These are phyloP conservation scores for Eucalyptus curtisii DNA, from an alignment of 345 rosid genomes.

Conservation along the genomic window DNA sequence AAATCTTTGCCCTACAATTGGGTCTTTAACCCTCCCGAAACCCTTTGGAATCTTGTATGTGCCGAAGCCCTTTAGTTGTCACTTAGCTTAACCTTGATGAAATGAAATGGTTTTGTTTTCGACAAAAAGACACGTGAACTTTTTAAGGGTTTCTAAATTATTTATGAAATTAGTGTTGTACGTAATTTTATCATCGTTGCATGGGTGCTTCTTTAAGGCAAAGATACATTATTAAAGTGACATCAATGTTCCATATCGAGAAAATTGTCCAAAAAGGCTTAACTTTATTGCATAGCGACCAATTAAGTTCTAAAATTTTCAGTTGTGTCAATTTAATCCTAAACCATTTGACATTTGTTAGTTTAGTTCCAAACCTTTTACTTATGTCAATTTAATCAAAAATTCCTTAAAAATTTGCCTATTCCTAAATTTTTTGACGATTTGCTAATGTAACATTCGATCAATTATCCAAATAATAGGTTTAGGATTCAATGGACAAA, in stretches of 20 bases:
- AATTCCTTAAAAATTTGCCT: not conserved
- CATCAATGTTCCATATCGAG: too few species aligned
- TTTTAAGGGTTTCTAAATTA: not conserved
- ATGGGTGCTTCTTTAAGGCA: not conserved
- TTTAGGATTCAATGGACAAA: too few species aligned
- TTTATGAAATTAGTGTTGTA: not conserved
- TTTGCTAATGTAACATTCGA: fast-evolving
- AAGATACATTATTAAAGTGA: too few species aligned
- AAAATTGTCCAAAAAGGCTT: too few species aligned
- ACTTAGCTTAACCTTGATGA: not conserved
- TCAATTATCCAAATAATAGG: not conserved
- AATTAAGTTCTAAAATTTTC: not conserved
- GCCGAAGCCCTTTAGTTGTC: not conserved
- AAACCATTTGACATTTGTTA: too few species aligned
- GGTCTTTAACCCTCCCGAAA: not conserved
- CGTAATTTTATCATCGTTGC: not conserved
- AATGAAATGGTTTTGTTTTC: not conserved
- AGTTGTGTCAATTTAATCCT: too few species aligned
- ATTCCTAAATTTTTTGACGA: not conserved
- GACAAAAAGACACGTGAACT: not conserved
- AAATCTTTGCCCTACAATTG: not conserved
- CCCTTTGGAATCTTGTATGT: not conserved
- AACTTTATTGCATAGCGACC: fast-evolving
- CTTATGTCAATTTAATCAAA: too few species aligned
- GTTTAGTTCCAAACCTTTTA: fast-evolving